Evolutionary conservation across 305 asterid species (phyloP), one percentile per base, ranked within the genome.

Genomic region (Solanum hybrid): DNA sequence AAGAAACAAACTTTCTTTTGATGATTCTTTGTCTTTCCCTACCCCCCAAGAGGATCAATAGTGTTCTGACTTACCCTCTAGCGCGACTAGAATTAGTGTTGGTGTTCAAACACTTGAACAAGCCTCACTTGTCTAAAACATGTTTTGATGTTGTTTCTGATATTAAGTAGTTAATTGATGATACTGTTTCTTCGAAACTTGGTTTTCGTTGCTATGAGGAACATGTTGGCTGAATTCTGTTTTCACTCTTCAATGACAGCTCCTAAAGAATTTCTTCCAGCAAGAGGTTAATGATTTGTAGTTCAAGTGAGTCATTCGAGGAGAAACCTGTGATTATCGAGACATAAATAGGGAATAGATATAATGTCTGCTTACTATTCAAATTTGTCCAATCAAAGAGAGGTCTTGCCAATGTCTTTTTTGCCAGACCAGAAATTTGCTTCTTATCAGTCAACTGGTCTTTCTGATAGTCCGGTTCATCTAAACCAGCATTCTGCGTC

Each of bases 301-400:
- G 45, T 89, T 90, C 85, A 66, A 31, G 29, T 1, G 80, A 87
- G 27, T 88, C 79, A 34, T 22, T 26, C 84, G 86, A 79, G 87
- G 37, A 73, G 78, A 88, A 69, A 78, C 56, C 51, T 35, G 78
- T 80, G 80, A 88, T 77, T 72, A 36, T 66, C 81, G 88, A 77
- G 77, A 84, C 85, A 26, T 72, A 13, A 76, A 40, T 56, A 85
- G 73, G 78, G 73, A 87, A 89, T 78, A 88, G 66, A 88, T 88
- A 88, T 77, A 85, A 96, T 95, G 98, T 93, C 96, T 86, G 90
- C 97, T 66, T 94, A 91, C 87, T 94, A 93, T 90, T 89, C 95
- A 29, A 92, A 90, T 89, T 71, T 91, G 40, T 90, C 94, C 40
- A 89, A 90, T 91, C 95, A 93, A 93, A 94, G 92, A 91, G 95